These are phyloP conservation scores for Pterocarpus santalinus DNA, from an alignment of 306 rosid genomes.

Conservation along the genomic window DNA sequence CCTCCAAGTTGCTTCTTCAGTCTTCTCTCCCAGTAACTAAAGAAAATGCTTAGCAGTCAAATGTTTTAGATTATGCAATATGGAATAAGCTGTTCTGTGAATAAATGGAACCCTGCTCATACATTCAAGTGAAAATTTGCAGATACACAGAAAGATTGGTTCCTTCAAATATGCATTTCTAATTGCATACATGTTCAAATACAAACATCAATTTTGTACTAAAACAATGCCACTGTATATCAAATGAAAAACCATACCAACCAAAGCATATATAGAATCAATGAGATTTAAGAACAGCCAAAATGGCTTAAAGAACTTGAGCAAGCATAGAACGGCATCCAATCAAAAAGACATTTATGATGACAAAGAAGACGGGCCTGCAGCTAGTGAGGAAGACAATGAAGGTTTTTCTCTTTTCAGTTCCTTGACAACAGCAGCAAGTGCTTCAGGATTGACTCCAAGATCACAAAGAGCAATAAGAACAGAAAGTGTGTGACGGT, in stretches of 20 bases:
- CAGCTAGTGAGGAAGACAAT: slow-evolving; percentile 31
- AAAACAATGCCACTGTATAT: neutral
- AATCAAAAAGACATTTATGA: slow-evolving; percentile 23
- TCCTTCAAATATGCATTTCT: neutral
- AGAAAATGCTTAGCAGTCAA: neutral
- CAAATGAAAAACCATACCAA: neutral
- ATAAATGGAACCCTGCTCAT: neutral
- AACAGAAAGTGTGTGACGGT: slow-evolving; percentile 81
- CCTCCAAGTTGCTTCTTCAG: neutral
- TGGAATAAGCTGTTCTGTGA: neutral
- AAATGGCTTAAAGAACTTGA: slow-evolving; percentile 10
- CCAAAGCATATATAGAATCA: neutral
- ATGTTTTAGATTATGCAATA: neutral
- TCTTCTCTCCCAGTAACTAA: neutral
- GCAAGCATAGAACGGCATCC: slow-evolving; percentile 13
- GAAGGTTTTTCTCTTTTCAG: slow-evolving; percentile 54
- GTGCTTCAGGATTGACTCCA: slow-evolving; percentile 82
- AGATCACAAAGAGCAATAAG: slow-evolving; percentile 86
- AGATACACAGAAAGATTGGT: neutral
- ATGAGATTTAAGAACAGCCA: neutral
- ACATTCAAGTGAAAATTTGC: neutral
- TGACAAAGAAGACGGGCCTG: slow-evolving; percentile 41
- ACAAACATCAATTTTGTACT: neutral
- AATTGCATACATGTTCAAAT: neutral
- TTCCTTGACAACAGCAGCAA: slow-evolving; percentile 81